Evolutionary conservation across 805 yeast genomes (phyloP).

Genomic region (Yarrowia sp.): DNA sequence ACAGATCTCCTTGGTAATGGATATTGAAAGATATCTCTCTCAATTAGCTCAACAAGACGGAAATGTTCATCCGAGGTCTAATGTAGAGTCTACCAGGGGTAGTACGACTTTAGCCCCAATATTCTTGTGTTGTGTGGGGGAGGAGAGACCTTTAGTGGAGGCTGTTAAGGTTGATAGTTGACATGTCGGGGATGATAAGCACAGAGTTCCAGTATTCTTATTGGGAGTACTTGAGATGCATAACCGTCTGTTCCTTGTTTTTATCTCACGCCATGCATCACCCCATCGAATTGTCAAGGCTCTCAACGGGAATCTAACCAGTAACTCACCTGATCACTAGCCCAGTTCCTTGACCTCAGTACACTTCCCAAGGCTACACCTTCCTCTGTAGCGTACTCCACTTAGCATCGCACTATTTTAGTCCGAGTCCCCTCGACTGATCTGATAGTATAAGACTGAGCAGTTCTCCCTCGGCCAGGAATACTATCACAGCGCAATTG

Average conservation of each 20-base stretch:
- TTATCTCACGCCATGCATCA: background rate
- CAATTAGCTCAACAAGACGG: background rate
- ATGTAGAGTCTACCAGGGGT: no score
- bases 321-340: background rate
- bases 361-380: background rate
- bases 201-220: background rate
- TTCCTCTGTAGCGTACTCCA: background rate
- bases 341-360: background rate
- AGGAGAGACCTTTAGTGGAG: background rate
- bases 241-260: background rate
- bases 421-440: background rate
- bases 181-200: background rate
- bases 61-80: background rate
- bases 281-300: background rate
- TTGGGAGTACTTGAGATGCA: background rate
- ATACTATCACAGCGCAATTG: background rate
- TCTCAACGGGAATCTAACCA: slow-evolving; percentile 1
- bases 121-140: background rate
- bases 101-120: background rate
- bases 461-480: background rate
- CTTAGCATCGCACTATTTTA: slow-evolving; percentile 14
- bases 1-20: background rate
- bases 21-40: background rate
- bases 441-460: background rate
- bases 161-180: slow-evolving; percentile 1